phyloP scores from a whole-genome alignment of 2,329 filamentous ascomycete species.

The Sporothrix inflata region DNA sequence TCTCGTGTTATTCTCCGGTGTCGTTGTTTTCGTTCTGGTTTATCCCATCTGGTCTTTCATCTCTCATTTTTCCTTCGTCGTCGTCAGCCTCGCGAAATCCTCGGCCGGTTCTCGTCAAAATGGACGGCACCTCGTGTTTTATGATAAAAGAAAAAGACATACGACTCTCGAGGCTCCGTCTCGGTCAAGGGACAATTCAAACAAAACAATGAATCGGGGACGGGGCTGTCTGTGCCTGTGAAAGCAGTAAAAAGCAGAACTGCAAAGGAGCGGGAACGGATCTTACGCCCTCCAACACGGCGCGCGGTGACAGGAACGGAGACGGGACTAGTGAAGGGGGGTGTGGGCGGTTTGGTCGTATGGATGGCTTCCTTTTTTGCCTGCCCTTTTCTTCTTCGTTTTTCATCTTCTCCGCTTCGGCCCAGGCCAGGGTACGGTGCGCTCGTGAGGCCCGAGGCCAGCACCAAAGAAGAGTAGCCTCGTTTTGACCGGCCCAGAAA shows the following conservation, averaged over 20 bases:
- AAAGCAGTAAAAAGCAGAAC: no score
- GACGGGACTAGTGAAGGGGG: background rate
- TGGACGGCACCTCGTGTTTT: background rate
- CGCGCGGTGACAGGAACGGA: constrained; percentile 1
- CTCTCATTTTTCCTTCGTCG: background rate
- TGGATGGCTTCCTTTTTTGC: background rate
- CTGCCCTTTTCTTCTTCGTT: background rate
- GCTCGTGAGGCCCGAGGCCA: background rate
- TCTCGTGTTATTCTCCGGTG: background rate
- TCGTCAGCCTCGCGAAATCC: background rate
- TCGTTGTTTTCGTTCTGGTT: background rate
- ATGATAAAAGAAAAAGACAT: background rate
- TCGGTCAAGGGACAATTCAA: constrained; percentile 1
- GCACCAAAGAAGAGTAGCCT: background rate
- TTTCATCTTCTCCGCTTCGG: background rate
- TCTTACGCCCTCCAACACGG: background rate
- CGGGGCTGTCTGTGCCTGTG: background rate
- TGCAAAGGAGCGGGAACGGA: constrained; percentile 6
- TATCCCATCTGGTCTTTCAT: no score
- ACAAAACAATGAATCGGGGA: background rate
- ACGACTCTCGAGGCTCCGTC: background rate
- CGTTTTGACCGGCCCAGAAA: background rate
- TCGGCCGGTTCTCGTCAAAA: constrained; percentile 1
- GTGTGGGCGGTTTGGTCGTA: background rate
- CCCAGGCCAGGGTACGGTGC: constrained; percentile 4